These are phyloP conservation scores for Wallacemonas sp. DNA, from an alignment of 208 protist genomes.

Conservation along the genomic window DNA sequence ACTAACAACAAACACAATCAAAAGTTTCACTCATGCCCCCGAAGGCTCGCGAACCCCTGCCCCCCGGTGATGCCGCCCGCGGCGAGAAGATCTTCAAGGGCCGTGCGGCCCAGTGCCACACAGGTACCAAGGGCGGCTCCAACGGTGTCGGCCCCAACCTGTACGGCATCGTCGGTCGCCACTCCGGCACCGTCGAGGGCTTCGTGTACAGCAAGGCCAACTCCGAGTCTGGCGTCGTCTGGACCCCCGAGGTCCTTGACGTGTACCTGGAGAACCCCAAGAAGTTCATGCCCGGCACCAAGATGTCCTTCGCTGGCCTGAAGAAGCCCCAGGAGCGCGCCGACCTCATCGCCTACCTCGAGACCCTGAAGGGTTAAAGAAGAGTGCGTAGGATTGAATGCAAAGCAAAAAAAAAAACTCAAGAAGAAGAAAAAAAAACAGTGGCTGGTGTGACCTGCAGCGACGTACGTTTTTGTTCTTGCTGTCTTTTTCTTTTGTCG, in stretches of 20 bases:
- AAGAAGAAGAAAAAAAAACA: too few species aligned
- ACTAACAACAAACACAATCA: constrained; percentile 16
- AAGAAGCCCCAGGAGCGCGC: constrained; percentile 94
- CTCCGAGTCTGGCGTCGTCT: constrained; percentile 89
- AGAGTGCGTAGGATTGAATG: too few species aligned
- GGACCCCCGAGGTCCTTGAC: constrained; percentile 93
- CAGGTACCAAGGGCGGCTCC: constrained; percentile 71
- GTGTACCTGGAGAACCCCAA: constrained; percentile 97
- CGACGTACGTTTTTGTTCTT: constrained; percentile 8
- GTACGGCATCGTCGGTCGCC: constrained; percentile 90
- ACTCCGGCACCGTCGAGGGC: constrained; percentile 90
- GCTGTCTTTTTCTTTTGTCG: constrained; percentile 13
- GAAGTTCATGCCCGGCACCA: constrained; percentile 98
- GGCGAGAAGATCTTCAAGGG: constrained; percentile 95
- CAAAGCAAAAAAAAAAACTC: too few species aligned
- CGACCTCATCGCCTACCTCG: constrained; percentile 95
- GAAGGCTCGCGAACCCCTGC: constrained; percentile 68
- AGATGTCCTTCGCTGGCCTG: constrained; percentile 97
- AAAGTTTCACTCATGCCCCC: constrained; percentile 46
- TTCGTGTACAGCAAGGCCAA: constrained; percentile 96
- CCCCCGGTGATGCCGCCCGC: constrained; percentile 69
- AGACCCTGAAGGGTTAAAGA: constrained; percentile 55
- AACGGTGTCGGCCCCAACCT: constrained; percentile 94
- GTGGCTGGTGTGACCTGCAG: too few species aligned
- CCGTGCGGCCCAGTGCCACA: constrained; percentile 95